phyloP scores from a whole-genome alignment of 31 red algal species.

The Endocladia muricata region DNA sequence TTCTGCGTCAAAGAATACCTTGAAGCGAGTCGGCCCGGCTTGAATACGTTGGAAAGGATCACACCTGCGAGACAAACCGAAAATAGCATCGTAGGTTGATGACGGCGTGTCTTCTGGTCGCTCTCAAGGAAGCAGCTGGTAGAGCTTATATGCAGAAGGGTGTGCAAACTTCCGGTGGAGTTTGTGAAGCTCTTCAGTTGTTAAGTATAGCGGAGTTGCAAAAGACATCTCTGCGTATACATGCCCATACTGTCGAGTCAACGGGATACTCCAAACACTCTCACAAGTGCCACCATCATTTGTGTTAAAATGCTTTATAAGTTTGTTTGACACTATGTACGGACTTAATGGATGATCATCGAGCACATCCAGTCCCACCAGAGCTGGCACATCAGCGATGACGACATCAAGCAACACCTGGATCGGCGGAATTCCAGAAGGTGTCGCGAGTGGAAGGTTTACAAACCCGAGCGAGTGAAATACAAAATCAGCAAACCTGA shows the following conservation, averaged over 20 bases:
- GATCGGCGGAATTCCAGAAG: constrained; percentile 17
- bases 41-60: constrained; percentile 27
- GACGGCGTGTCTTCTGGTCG: not conserved
- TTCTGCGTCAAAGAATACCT: constrained; percentile 11
- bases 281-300: not conserved
- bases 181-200: not conserved
- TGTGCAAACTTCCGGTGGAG: constrained; percentile 5
- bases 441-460: constrained; percentile 19
- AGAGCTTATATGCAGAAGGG: constrained; percentile 13
- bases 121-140: not conserved
- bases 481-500: constrained; percentile 26
- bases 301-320: not conserved
- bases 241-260: not conserved
- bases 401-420: constrained; percentile 22
- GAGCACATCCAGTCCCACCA: constrained; percentile 22
- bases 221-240: not conserved
- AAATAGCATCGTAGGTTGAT: not conserved
- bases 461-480: constrained; percentile 22
- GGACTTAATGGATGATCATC: constrained; percentile 4
- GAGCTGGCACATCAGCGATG: constrained; percentile 22
- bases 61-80: not conserved
- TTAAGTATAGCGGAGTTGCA: not conserved
- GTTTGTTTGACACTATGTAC: constrained; percentile 17
- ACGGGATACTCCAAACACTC: not conserved
- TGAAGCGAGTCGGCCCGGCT: constrained; percentile 12